Evolutionary conservation across 1,139 yeast species (phyloP), one percentile per base, ranked within the genome.

Genomic region (Hansenula anomala): DNA sequence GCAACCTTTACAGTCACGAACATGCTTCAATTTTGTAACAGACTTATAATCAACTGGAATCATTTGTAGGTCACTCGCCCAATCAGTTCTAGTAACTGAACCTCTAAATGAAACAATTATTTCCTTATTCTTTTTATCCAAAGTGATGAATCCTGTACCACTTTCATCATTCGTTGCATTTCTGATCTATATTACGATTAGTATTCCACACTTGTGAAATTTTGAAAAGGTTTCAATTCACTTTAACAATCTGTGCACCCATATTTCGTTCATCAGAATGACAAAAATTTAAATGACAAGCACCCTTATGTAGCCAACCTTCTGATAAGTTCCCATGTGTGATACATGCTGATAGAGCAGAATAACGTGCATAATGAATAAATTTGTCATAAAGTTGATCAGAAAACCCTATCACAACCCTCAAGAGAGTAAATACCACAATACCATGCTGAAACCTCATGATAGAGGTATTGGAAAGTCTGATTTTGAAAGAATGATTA

Each of bases 91-190:
- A 4, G 82, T 71, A 0, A 77, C 66, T 0, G 86, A 75, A 1
- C 87, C 87, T 55, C 85, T 67, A 44, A 79, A 75, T 27, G 64
- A 65, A 41, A 78, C 49, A 38, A 73, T 43, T 25, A 80, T 56
- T 47, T 66, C 59, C 43, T 66, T 50, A 20, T 55, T 44, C 5
- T 42, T 34, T 17, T 61, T 55, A 49, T 78, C 78, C 8, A 71
- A 45, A 1, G 73, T 77, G 33, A 72, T 58, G 44, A 60, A 69
- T 2, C 67, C 85, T 1, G 80, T 67, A 0, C 85, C 82, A 69
- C 20, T 70, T 66, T 51, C 64, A 54, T 18, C 62, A 59, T 14
- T 4, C 1, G 42, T 45, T 1, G 54, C 47, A 14, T 38, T 36
- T 28, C 48, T 36, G 3, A 52, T 33, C 37, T 28, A 6, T 13